Percentiles rank a stretch among this genome's conserved stretches.
These are phyloP conservation scores for Raphidocelis subcapitata DNA, from an alignment of 139 green algal genomes.

Conservation along the genomic window DNA sequence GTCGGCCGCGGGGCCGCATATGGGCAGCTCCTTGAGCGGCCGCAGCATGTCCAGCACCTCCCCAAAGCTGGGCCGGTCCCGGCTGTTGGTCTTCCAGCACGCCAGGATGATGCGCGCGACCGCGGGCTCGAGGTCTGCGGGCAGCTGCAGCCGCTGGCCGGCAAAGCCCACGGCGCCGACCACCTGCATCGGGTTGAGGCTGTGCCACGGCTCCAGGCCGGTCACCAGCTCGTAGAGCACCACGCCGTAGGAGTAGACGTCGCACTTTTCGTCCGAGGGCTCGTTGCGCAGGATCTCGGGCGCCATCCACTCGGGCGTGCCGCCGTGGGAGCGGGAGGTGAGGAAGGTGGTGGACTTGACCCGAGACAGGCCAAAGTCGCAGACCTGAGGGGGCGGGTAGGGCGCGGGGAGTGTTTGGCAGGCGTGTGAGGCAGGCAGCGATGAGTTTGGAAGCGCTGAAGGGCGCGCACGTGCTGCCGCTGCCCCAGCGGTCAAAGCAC, in stretches of 20 bases:
- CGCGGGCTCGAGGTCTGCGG: slow-evolving; percentile 51
- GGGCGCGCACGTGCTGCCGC: too few species aligned
- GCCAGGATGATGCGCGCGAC: slow-evolving; percentile 58
- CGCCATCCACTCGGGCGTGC: slow-evolving; percentile 95
- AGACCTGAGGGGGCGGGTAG: slow-evolving; percentile 30
- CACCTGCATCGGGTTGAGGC: slow-evolving; percentile 86
- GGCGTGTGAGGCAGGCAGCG: too few species aligned
- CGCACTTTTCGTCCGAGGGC: slow-evolving; percentile 78
- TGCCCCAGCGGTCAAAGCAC: too few species aligned
- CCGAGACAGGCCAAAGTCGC: slow-evolving; percentile 85
- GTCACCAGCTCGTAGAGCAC: slow-evolving; percentile 94
- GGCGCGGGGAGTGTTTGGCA: too few species aligned
- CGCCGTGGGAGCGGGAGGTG: slow-evolving; percentile 52
- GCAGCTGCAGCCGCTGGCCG: slow-evolving; percentile 68
- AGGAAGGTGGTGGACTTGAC: slow-evolving; percentile 71
- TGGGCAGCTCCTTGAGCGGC: slow-evolving; percentile 28
- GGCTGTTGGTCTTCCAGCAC: slow-evolving; percentile 63
- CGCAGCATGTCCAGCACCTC: slow-evolving; percentile 32
- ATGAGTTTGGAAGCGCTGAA: too few species aligned
- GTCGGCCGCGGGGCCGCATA: neutral
- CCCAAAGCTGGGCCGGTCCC: slow-evolving; percentile 60
- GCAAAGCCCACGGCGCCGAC: slow-evolving; percentile 87
- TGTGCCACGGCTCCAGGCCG: slow-evolving; percentile 79
- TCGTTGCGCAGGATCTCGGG: slow-evolving; percentile 74
- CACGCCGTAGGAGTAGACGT: slow-evolving; percentile 75